phyloP scores from a whole-genome alignment of 2,329 filamentous ascomycete genomes.

The Cercospora sp. region DNA sequence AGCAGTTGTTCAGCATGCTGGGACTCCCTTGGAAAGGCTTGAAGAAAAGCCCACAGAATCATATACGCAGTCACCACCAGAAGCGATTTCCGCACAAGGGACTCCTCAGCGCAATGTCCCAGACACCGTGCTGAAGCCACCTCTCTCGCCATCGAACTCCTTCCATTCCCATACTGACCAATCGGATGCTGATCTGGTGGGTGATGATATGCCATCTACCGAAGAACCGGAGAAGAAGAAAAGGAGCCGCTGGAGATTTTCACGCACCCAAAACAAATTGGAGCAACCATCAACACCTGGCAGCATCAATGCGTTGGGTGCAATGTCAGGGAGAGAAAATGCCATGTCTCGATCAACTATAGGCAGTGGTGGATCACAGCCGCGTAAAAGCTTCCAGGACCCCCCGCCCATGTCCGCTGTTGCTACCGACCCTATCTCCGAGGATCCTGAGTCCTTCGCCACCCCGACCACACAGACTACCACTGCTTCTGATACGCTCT shows the following conservation, averaged over 20 bases:
- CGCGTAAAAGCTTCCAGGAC: slow-evolving; percentile 37
- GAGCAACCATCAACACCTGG: slow-evolving; percentile 30
- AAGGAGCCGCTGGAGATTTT: slow-evolving; percentile 72
- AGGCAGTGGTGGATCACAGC: slow-evolving; percentile 31
- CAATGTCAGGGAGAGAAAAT: slow-evolving; percentile 34
- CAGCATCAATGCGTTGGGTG: slow-evolving; percentile 32
- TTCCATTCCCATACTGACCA: slow-evolving; percentile 77
- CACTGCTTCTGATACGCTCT: slow-evolving; percentile 33
- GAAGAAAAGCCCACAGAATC: slow-evolving; percentile 34
- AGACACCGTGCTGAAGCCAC: slow-evolving; percentile 59
- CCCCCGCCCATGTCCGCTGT: slow-evolving; percentile 25
- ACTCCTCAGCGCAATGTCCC: slow-evolving; percentile 71
- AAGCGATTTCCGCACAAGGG: slow-evolving; percentile 21
- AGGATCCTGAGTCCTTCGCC: slow-evolving; percentile 17
- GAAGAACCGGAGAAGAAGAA: slow-evolving; percentile 59
- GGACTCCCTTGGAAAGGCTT: neutral
- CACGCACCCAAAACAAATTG: slow-evolving; percentile 40
- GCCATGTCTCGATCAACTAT: slow-evolving; percentile 38
- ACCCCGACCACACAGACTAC: slow-evolving; percentile 24
- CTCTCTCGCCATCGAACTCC: slow-evolving; percentile 73
- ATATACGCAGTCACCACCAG: slow-evolving; percentile 44
- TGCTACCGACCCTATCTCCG: slow-evolving; percentile 25
- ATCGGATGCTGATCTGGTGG: slow-evolving; percentile 74
- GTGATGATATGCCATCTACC: slow-evolving; percentile 52
- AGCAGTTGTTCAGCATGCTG: neutral